Conservation (phyloP, 176 grass and related monocot species). For the Alloteropsis semialata region DNA sequence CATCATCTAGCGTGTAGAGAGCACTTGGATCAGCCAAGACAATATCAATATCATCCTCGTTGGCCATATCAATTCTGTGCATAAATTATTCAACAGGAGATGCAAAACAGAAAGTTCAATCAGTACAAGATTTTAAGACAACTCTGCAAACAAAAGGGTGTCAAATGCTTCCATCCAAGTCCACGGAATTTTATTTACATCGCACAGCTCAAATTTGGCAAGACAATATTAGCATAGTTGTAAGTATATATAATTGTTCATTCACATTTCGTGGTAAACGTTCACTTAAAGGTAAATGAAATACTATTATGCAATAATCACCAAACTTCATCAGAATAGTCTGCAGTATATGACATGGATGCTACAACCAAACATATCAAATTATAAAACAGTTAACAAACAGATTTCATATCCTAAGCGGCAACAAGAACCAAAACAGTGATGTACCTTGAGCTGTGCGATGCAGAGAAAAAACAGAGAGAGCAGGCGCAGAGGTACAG, state of each 20-base stretch:
- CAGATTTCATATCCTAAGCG: no score
- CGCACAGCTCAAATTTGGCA: neutral
- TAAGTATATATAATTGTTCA: neutral
- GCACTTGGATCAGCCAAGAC: no score
- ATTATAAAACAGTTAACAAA: no score
- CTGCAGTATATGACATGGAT: neutral
- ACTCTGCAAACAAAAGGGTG: neutral
- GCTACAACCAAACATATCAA: neutral
- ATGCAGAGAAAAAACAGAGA: no score
- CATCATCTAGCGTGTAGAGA: no score
- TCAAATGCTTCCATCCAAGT: neutral
- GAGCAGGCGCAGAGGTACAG: no score
- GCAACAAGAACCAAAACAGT: no score
- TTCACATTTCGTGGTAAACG: neutral
- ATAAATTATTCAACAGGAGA: no score
- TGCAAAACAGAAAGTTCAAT: slow-evolving; percentile 17
- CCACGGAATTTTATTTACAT: neutral
- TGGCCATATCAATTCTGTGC: no score
- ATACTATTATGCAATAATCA: neutral
- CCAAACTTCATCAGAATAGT: neutral
- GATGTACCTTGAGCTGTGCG: no score
- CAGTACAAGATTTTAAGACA: slow-evolving; percentile 4
- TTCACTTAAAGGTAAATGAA: neutral
- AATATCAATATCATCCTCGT: no score
- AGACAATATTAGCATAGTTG: neutral